phyloP scores from a whole-genome alignment of 805 yeast species.

The Candida alai region DNA sequence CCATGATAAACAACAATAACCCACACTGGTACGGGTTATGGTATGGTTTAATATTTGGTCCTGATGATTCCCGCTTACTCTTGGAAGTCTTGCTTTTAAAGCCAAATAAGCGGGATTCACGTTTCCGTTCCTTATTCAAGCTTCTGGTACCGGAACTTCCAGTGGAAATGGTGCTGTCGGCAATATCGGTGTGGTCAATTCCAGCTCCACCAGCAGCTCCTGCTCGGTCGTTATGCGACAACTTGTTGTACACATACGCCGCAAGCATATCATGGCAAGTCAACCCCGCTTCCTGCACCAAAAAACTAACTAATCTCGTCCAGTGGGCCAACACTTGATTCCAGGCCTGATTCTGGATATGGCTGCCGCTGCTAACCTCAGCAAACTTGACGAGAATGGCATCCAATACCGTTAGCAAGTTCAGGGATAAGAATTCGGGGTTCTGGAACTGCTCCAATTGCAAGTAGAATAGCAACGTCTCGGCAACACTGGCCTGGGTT shows the following conservation, averaged over 20 bases:
- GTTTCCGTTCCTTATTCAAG: constrained; percentile 20
- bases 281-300: constrained; percentile 36
- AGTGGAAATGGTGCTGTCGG: background rate
- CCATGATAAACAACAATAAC: constrained; percentile 27
- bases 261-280: constrained; percentile 34
- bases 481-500: constrained; percentile 29
- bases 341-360: constrained; percentile 34
- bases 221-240: constrained; percentile 10
- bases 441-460: constrained; percentile 40
- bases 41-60: constrained; percentile 22
- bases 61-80: constrained; percentile 15
- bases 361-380: constrained; percentile 14
- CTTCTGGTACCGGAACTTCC: no score
- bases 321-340: constrained; percentile 25
- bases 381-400: constrained; percentile 27
- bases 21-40: constrained; percentile 33
- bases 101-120: constrained; percentile 16
- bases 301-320: constrained; percentile 23
- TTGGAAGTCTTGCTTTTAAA: constrained; percentile 21
- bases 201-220: background rate
- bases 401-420: constrained; percentile 26
- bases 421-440: constrained; percentile 29
- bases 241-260: constrained; percentile 26
- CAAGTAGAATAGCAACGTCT: constrained; percentile 31
- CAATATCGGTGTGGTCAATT: no score